These are phyloP conservation scores for Mycena crocata DNA, from an alignment of 768 basidiomycete genomes.

Conservation along the genomic window DNA sequence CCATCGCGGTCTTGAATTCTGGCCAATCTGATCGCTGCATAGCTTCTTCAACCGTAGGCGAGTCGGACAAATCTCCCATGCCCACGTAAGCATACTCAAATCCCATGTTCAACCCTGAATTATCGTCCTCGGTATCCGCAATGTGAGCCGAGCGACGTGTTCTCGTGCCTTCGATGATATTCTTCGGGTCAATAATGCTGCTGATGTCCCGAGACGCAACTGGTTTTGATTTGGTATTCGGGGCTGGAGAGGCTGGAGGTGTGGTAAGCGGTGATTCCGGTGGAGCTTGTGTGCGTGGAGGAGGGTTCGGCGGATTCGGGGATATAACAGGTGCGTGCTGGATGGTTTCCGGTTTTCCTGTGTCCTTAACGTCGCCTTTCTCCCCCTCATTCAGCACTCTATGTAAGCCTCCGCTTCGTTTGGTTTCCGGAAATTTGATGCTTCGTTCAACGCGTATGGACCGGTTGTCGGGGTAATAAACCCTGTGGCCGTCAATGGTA, in stretches of 20 bases:
- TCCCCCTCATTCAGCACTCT: conserved; percentile 35
- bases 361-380: conserved; percentile 5
- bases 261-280: conserved; percentile 20
- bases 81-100: conserved; percentile 17
- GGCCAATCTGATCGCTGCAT: conserved; percentile 16
- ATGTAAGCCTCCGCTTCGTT: conserved; percentile 6
- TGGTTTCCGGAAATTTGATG: background rate
- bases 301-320: too few relatives aligned
- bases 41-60: conserved; percentile 21
- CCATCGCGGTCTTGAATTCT: conserved; percentile 12
- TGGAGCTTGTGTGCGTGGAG: background rate
- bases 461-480: conserved; percentile 22
- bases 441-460: background rate
- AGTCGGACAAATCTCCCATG: conserved; percentile 9
- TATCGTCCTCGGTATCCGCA: background rate
- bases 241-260: conserved; percentile 10
- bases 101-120: background rate
- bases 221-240: background rate
- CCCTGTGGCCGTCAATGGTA: conserved; percentile 39
- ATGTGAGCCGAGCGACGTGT: conserved; percentile 11
- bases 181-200: conserved; percentile 14
- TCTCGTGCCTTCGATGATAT: conserved; percentile 20
- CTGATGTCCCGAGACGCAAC: conserved; percentile 20
- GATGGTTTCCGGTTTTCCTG: conserved; percentile 18
- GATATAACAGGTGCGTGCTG: conserved; percentile 25